These are phyloP conservation scores for Lanmaoa pseudosensibilis DNA, from an alignment of 768 basidiomycete genomes.

Conservation along the genomic window DNA sequence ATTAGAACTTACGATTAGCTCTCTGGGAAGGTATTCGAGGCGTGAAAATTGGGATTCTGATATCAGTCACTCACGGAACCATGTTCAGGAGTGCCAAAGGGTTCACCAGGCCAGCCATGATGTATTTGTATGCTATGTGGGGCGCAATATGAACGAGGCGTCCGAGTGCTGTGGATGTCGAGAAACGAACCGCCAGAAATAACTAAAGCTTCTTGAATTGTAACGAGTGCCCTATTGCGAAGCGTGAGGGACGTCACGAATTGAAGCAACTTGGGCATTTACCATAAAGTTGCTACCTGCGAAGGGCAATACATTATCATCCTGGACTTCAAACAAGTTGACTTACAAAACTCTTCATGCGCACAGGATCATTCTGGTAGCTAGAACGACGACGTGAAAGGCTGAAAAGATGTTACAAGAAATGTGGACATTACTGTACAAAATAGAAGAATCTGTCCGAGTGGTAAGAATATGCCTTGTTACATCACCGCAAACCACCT, in stretches of 20 bases:
- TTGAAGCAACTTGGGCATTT: no score
- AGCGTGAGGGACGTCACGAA: neutral
- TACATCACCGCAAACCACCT: neutral
- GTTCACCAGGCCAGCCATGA: neutral
- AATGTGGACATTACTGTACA: neutral
- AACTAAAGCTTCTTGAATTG: constrained; percentile 12
- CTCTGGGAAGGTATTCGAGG: neutral
- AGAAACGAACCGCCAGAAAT: constrained; percentile 11
- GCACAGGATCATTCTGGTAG: constrained; percentile 2
- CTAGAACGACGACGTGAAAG: neutral
- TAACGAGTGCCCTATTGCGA: constrained; percentile 8
- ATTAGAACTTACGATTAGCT: constrained; percentile 5
- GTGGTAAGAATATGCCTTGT: neutral
- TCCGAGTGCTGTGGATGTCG: fast-evolving
- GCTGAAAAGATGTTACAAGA: neutral
- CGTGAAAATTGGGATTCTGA: neutral
- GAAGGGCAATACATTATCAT: neutral
- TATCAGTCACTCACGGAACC: constrained; percentile 1
- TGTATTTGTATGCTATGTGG: constrained; percentile 9
- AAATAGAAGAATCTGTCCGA: constrained; percentile 10
- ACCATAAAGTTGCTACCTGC: constrained; percentile 18
- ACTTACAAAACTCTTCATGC: constrained; percentile 13
- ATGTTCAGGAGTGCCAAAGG: neutral
- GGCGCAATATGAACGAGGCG: neutral
- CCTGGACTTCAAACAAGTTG: no score